Evolutionary conservation across 2,329 filamentous ascomycete genomes (phyloP), one percentile per base, ranked within the genome.

Genomic region (Phialophora chinensis): DNA sequence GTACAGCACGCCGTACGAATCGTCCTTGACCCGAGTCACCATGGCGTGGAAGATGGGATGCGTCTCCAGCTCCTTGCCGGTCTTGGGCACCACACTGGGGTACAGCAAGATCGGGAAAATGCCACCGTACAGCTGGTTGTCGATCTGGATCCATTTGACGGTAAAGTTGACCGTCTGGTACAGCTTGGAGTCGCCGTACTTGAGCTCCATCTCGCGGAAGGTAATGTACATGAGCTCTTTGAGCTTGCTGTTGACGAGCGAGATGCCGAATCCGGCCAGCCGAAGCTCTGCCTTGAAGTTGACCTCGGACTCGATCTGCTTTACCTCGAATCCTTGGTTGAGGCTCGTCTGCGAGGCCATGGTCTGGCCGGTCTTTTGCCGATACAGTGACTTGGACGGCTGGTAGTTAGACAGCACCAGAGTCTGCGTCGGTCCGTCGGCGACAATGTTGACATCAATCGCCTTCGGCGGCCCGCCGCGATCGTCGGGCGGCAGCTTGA

Each of bases 81-180:
- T 95, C 84, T 98, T 98, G 0, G 95, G 94, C 17, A 99, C 95
- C 10, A 99, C 95, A 79, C 93, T 97, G 5, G 95, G 95, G 77
- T 99, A 99, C 65, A 99, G 84, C 33, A 99, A 88, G 80, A 99
- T 96, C 0, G 95, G 95, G 84, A 99, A 99, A 72, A 99, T 93
- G 29, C 96, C 95, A 31, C 96, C 96, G 74, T 99, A 99, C 14
- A 99, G 87, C 78, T 99, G 95, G 73, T 99, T 99, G 79, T 99
- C 95, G 73, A 99, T 91, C 79, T 99, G 95, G 31, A 99, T 95
- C 96, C 96, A 99, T 78, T 99, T 98, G 76, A 98, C 90, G 0
- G 92, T 91, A 59, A 95, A 83, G 56, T 92, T 94, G 68, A 97
- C 80, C 0, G 93, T 98, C 79, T 99, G 95, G 75, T 97, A 97